Conservation (phyloP, 1,139 yeast species). For the Hyphopichia buzzinii region DNA sequence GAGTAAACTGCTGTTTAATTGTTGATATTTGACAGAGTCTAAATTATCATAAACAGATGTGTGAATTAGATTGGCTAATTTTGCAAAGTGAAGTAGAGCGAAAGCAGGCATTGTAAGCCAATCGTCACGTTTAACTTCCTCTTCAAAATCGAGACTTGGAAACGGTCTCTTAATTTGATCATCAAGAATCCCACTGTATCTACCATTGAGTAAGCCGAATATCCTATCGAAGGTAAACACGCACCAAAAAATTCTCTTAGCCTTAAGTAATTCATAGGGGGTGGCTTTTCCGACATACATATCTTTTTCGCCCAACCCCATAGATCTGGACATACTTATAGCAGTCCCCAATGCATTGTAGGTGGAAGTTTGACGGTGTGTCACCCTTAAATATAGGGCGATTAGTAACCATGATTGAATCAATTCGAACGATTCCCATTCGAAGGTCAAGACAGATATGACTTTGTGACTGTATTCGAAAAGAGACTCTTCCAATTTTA, state of each 20-base stretch:
- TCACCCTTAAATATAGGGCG: slow-evolving; percentile 50
- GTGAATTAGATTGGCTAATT: slow-evolving; percentile 36
- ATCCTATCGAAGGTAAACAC: slow-evolving; percentile 56
- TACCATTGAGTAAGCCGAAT: slow-evolving; percentile 55
- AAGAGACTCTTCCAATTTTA: slow-evolving; percentile 47
- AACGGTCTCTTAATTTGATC: slow-evolving; percentile 30
- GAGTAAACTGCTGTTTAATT: slow-evolving; percentile 32
- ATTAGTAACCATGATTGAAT: slow-evolving; percentile 63
- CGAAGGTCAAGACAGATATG: slow-evolving; percentile 51
- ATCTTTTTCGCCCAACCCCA: slow-evolving; percentile 47
- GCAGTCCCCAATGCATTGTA: slow-evolving; percentile 57
- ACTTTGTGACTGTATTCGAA: slow-evolving; percentile 52
- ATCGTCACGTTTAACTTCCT: slow-evolving; percentile 39
- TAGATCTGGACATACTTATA: slow-evolving; percentile 50
- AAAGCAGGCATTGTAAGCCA: slow-evolving; percentile 56
- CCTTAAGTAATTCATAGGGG: slow-evolving; percentile 49
- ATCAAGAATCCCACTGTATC: slow-evolving; percentile 42
- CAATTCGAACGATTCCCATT: slow-evolving; percentile 67
- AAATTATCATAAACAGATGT: slow-evolving; percentile 26
- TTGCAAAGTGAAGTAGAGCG: slow-evolving; percentile 45
- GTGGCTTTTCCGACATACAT: slow-evolving; percentile 21
- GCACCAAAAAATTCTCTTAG: slow-evolving; percentile 56
- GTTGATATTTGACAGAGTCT: slow-evolving; percentile 30
- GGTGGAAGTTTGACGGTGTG: slow-evolving; percentile 58
- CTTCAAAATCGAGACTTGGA: slow-evolving; percentile 32